Percentiles rank a stretch among this genome's conserved stretches.
Evolutionary conservation across 768 basidiomycete species (phyloP).

Genomic region (Lactarius deliciosus): DNA sequence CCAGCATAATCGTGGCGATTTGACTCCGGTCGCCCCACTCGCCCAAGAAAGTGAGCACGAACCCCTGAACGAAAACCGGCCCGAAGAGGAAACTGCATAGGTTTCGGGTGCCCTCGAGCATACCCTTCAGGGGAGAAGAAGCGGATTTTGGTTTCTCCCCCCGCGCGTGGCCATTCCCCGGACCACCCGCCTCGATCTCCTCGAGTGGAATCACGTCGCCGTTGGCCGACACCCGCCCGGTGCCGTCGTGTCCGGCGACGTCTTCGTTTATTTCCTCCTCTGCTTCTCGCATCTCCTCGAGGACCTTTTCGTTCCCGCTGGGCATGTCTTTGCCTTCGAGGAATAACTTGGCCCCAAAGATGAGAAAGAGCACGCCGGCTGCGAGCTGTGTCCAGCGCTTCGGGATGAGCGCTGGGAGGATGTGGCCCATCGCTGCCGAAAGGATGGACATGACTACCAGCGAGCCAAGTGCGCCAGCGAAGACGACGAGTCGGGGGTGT

Average conservation of each 20-base stretch:
- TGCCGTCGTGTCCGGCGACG: constrained; percentile 52
- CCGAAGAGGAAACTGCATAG: constrained; percentile 80
- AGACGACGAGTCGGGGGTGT: constrained; percentile 83
- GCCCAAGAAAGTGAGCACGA: constrained; percentile 94
- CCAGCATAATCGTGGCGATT: constrained; percentile 94
- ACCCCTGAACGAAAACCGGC: constrained; percentile 94
- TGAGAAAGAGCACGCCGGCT: constrained; percentile 81
- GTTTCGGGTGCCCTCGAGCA: constrained; percentile 70
- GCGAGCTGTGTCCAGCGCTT: constrained; percentile 49
- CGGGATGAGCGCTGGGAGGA: constrained; percentile 84
- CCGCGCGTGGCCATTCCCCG: constrained; percentile 29
- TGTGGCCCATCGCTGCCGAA: constrained; percentile 89
- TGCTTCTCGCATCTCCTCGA: constrained; percentile 96
- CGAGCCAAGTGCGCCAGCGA: constrained; percentile 84
- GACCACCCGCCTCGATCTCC: constrained; percentile 70
- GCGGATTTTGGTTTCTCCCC: constrained; percentile 25
- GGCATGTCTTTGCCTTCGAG: constrained; percentile 82
- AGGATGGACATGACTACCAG: constrained; percentile 92
- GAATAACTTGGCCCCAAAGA: constrained; percentile 90
- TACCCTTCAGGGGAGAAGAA: constrained; percentile 34
- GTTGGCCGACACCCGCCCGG: constrained; percentile 36
- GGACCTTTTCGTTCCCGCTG: constrained; percentile 72
- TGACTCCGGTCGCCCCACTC: constrained; percentile 99
- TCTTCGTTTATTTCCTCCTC: constrained; percentile 92
- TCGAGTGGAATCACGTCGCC: constrained; percentile 62